A percentile compares a stretch with the other conserved stretches of the same genome.
Conservation (phyloP, 352 stramenopile species). For the Phytophthora pseudosyringae region DNA sequence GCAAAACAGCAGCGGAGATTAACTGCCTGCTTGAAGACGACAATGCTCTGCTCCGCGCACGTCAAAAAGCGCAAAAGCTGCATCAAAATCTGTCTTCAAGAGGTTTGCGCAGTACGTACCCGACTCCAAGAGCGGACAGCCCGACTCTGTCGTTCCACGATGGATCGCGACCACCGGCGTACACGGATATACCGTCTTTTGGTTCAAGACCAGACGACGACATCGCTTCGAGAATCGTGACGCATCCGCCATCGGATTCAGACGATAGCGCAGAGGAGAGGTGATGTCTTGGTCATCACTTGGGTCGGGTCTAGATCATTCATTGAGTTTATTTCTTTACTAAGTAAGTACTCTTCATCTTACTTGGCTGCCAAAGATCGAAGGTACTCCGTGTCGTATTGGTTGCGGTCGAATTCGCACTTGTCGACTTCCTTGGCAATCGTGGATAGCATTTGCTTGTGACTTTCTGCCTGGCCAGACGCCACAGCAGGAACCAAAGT, state of each 20-base stretch:
- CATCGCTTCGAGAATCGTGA: conserved; percentile 53
- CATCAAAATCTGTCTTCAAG: conserved; percentile 62
- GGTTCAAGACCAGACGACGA: conserved; percentile 36
- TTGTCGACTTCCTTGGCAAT: conserved; percentile 64
- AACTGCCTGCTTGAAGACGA: conserved; percentile 56
- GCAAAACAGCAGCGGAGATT: conserved; percentile 66
- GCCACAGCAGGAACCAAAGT: conserved; percentile 10
- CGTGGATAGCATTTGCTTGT: conserved; percentile 20
- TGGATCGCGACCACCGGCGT: conserved; percentile 34
- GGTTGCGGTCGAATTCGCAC: conserved; percentile 64
- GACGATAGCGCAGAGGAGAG: conserved; percentile 18
- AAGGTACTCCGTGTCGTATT: conserved; percentile 66
- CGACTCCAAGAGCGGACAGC: conserved; percentile 19
- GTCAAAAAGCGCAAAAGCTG: conserved; percentile 55
- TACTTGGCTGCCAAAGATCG: conserved; percentile 34
- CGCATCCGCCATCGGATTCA: conserved; percentile 36
- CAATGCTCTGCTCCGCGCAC: conserved; percentile 50
- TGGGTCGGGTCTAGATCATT: background rate
- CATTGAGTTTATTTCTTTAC: conserved; percentile 10
- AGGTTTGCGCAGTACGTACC: conserved; percentile 47
- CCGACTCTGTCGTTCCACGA: conserved; percentile 22
- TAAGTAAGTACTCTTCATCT: too few relatives aligned
- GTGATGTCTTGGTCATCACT: background rate
- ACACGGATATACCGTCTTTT: conserved; percentile 41
- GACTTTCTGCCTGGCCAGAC: background rate